Evolutionary conservation across 2,329 filamentous ascomycete genomes (phyloP), one percentile per base, ranked within the genome.

Genomic region (Cladorrhinum sp.): DNA sequence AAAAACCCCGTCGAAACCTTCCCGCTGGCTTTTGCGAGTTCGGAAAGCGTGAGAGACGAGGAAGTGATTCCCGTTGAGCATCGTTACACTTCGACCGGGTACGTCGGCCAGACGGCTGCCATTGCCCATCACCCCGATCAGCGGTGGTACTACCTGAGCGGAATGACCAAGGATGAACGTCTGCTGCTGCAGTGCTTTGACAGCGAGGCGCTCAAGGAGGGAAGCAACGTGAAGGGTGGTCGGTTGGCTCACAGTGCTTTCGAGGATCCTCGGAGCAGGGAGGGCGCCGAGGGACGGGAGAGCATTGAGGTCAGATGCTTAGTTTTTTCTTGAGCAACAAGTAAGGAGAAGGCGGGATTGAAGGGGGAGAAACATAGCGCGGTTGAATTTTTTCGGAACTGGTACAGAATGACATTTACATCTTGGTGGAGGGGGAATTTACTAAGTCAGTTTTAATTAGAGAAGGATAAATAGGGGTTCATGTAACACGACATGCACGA

Each of bases 271-370:
- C 78, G 87, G 62, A 91, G 89, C 1, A 83, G 86, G 2, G 76
- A 80, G 18, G 89, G 87, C 50, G 91, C 89, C 3, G 85, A 86
- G 64, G 84, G 83, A 0, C 82, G 92, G 65, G 90, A 96, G 79
- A 96, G 92, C 72, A 96, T 97, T 71, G 93, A 97, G 75, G 90
- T 96, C 16, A 82, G 93, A 67, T 87, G 90, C 36, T 78, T 96
- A 73, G 89, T 96, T 0, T 96, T 96, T 80, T 90, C 89, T 13
- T 83, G 64, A 76, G 12, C 25, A 22, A 18, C 23, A 55, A 25
- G 22, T 8, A 27, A 25, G n/a, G 32, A 45, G 23, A 25, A 22
- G 13, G 36, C n/a, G 9, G 25, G n/a, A 32, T 36, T 29, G 10
- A 51, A 22, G 23, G 50, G 22, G 27, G 7, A 41, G 3, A 41